Evolutionary conservation across 2,329 filamentous ascomycete species (phyloP), one percentile per base, ranked within the genome.

Genomic region (Penicillium sp.): DNA sequence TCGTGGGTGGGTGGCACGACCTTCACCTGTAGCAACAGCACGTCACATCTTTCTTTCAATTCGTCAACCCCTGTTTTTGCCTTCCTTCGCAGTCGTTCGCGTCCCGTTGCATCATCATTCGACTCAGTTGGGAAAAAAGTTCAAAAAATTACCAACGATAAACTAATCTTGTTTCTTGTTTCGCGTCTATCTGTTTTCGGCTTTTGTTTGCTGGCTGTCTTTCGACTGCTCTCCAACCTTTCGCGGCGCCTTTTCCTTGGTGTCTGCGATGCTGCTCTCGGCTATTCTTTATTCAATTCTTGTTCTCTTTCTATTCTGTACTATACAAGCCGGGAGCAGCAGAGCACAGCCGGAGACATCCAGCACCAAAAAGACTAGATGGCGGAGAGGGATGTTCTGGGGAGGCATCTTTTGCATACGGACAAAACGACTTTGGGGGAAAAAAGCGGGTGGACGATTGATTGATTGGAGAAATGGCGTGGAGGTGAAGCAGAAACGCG

Each of bases 1-100:
- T 91, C 84, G 87, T 95, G 81, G 89, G 89, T 75, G 87, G 86
- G 72, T 94, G 87, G 81, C 82, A 86, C 67, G 81, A 82, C 64
- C 74, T 79, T 65, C 77, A 80, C 67, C 75, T 80, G 67, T 80
- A 78, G 56, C 30, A 40, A 20, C 10, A 25, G 16, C 21, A 31
- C 41, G 32, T 30, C 28, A 17, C 32, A 45, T 47, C 27, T 34
- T 37, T 41, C 38, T 29, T 21, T 35, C 45, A 45, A 27, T 39
- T 21, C 23, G 20, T 31, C 10, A 27, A 34, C 34, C 25, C 26
- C 45, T 48, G 43, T 42, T 33, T 44, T 47, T 54, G 48, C 42
- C 44, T 46, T 39, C 45, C 37, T 40, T 43, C 34, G 45, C 48
- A 17, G 34, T 44, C 38, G 23, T 21, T 42, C 35, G n/a, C 32